Evolutionary conservation across 2,329 filamentous ascomycete genomes (phyloP), one percentile per base, ranked within the genome.

Genomic region (Monilinia fructicola): DNA sequence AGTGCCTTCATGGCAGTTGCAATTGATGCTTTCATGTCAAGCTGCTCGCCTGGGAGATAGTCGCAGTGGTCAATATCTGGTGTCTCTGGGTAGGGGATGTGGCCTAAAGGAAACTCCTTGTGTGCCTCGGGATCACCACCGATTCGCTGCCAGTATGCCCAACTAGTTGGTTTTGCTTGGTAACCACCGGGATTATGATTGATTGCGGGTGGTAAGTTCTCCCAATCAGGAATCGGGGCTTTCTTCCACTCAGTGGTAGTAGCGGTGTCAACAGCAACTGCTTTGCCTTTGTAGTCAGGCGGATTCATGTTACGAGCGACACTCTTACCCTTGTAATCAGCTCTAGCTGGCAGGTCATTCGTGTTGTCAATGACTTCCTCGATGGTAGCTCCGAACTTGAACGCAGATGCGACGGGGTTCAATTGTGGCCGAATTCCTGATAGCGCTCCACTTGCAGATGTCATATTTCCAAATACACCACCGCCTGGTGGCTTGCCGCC

Each of bases 41-140:
- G 6, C 4, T 26, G 38, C 21, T 65, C 55, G 18, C 55, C 64
- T 46, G 56, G 54, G 18, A 65, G 31, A 31, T 60, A 61, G 23
- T 65, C 64, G 35, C 54, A 54, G 50, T 61, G 64, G 14, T 52
- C 54, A 28, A 61, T 44, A 38, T 60, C 38, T 35, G 63, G 52
- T 23, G 53, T 65, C 6, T 40, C 54, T 4, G 59, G 31, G 38
- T 67, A 69, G 6, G 61, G 44, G n/a, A 63, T 28, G 31, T 69
- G 54, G 40, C 67, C 66, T 16, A 69, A 54, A 18, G 55, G 52
- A 44, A 63, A 55, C 21, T 54, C 18, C 26, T 65, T 50, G 40
- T 67, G 67, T 48, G 54, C 63, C 12, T 42, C 23, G 1, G 66
- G 62, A 46, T 67, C 44, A 10, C 67, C 67, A 9, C 67, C 66